Base-by-base conservation (phyloP, 2,329 filamentous ascomycete species). In the Onygenales sp. region DNA sequence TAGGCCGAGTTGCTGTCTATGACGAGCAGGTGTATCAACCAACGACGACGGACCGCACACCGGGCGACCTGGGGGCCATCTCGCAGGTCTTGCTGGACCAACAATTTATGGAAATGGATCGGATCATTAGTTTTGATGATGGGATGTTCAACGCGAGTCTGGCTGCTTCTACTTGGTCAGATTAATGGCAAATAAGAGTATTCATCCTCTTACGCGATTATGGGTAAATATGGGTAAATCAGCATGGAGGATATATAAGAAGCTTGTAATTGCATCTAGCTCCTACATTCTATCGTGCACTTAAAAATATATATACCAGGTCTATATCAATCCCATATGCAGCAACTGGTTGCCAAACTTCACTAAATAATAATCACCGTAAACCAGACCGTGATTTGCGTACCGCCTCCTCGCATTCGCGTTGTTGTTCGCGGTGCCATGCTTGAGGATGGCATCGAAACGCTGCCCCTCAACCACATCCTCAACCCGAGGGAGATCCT, bases 311-410 rank as follows among this genome's bases (percentile, higher is more conserved):
- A 14, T 40, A 11, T 40, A 40, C 4, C 37, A 40, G 13, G 54
- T 21, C 6, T 57, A 54, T 14, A 11, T 49, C 48, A 58, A 49
- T 6, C 57, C 57, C 59, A 62, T 57, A 3, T 67, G 61, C 47
- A 72, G 53, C 33, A 73, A 50, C 47, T 68, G 70, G 52, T 73
- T 74, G 3, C 70, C 71, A 59, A 73, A 71, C 43, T 72, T 68
- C 14, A 73, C 47, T 17, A 73, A 58, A 51, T 66, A 74, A 47
- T 73, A 74, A 55, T 74, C 71, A 2, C 67, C 71, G 63, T 73
- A 74, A 2, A 73, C 70, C 27, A 74, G 56, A 2, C 71, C 70
- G 58, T 72, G 69, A 54, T 73, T 65, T 44, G 61, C 63, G 42
- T 71, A 72, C 42, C 68, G 68, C 52, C 59, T 61, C 46, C 64